Base-by-base conservation (phyloP, 2,329 filamentous ascomycete genomes). In the Aspergillus ochraceoroseus region DNA sequence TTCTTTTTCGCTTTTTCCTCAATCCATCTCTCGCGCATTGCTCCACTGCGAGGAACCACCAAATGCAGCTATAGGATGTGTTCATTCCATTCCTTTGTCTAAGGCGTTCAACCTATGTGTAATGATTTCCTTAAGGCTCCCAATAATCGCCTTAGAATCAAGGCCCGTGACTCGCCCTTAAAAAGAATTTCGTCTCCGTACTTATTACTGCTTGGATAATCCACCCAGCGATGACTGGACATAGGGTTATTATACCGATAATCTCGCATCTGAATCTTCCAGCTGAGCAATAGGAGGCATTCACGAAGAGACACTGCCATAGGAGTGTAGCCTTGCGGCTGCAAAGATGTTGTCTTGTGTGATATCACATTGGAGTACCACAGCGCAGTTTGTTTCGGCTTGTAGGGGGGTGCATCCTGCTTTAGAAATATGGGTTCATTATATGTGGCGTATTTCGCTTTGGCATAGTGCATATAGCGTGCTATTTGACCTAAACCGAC, bases 391-490 rank as follows among this genome's bases (percentile, higher is more conserved):
- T 31, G 29, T 18, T 18, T 18, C 9, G 2, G 7, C n/a, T 31
- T 31, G 29, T 31, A 11, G 14, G 29, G 29, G 29, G 14, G 29
- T 18, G 14, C 13, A 9, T 14, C 29, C 14, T 31, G 29, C 17
- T 6, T 31, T 9, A 31, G 9, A 18, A 31, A 31, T 14, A 31
- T 31, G 5, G 29, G 5, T 31, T 31, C 11, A 14, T 31, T 14
- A 31, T 31, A 31, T 18, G 29, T 31, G 13, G 29, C 29, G 29
- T 31, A 31, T 31, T 15, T 31, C 14, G 14, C 14, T 14, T 18
- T 18, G 29, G 29, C 11, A 14, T 4, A 9, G 29, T 13, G 17
- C 14, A 31, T 15, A 14, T 31, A 31, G 13, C 29, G 29, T 13
- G 29, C 11, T 18, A 31, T 17, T 18, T 31, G 29, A 4, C 29